Conservation (phyloP, 805 yeast genomes). For the Saccharomycopsis vini region DNA sequence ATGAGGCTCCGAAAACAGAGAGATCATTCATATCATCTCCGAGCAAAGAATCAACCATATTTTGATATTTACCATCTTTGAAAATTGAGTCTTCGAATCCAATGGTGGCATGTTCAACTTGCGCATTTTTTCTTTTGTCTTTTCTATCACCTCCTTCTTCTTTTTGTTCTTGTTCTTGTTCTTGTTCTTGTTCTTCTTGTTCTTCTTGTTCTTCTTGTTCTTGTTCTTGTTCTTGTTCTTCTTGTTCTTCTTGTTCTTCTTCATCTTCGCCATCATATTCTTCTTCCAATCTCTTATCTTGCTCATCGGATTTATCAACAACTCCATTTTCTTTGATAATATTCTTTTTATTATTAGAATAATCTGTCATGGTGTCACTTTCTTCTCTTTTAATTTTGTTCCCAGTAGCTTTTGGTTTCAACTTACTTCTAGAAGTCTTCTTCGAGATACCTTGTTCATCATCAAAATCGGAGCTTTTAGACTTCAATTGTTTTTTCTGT, state of each 20-base stretch:
- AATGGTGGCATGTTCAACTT: neutral
- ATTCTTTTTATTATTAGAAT: no score
- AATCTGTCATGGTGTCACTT: no score
- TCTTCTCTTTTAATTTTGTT: no score
- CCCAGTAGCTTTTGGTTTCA: neutral
- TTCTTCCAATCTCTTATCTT: neutral
- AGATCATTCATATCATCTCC: slow-evolving; percentile 22
- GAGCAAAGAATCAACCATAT: slow-evolving; percentile 28
- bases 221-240: neutral
- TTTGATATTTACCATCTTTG: slow-evolving; percentile 10
- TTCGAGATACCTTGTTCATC: neutral
- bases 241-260: neutral
- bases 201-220: neutral
- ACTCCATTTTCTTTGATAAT: no score
- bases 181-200: neutral
- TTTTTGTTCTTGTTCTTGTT: neutral
- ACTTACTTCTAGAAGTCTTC: neutral
- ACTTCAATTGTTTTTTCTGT: neutral
- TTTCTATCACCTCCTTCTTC: neutral
- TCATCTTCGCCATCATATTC: neutral
- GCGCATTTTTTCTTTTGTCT: neutral
- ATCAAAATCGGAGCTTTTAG: slow-evolving; percentile 5
- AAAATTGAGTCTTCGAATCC: neutral
- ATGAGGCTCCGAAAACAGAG: no score
- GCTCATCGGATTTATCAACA: no score